Base-by-base conservation (phyloP, 768 basidiomycete species). In the Trametes punicea region DNA sequence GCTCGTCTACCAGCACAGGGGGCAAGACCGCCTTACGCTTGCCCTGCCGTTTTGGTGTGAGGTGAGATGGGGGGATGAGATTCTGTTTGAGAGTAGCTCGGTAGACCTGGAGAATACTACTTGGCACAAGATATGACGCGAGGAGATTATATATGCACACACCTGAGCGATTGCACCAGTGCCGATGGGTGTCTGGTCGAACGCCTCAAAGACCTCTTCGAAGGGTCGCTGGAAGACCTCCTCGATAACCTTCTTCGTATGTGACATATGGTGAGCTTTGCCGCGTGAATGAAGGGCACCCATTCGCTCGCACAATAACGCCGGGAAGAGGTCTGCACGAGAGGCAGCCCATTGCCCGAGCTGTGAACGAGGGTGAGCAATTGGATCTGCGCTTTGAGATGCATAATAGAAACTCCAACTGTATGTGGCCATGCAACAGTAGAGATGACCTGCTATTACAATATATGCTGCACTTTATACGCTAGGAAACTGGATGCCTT, bases 271-370 rank as follows among this genome's bases (percentile, higher is more conserved):
- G 73, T 99, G 97, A 0, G 90, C 82, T 61, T 80, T 85, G 59
- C 86, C 93, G 55, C 81, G 86, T 1, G 97, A 98, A 69, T 99
- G 97, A 18, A 98, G 77, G 42, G 84, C 81, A 29, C 90, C 91
- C 62, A 99, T 77, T 55, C 81, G 81, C 51, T 90, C 81, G 70
- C 97, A 99, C 18, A 99, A 82, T 11, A 82, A 70, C 20, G 85
- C 76, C 2, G 97, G 93, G 73, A 99, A 98, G 2, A 99, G 77
- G 70, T 99, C 97, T 36, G 87, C 89, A 31, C 97, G 83, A 15
- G 95, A 94, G 13, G 89, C 97, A 6, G 97, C 97, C 97, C 97
- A 99, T 81, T 99, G 97, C 4, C 93, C 90, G 52, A 99, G 81
- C 93, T 95, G 68, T 46, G 21, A 6, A 15, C 7, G 2, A 3